Evolutionary conservation across 2,329 filamentous ascomycete genomes (phyloP).

Genomic region (Xylaria polymorpha): DNA sequence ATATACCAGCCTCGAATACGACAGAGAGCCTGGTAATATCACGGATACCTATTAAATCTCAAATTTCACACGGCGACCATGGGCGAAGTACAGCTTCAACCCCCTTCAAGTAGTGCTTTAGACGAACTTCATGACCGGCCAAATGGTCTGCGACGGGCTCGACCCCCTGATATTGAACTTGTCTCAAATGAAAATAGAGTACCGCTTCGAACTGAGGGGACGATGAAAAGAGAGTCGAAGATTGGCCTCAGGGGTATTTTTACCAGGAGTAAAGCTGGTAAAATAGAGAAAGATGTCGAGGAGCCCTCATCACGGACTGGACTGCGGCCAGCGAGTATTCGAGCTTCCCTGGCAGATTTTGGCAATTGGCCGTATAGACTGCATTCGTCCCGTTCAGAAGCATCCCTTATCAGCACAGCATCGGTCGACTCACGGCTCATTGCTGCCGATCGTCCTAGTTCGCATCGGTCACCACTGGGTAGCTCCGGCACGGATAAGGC

Average conservation of each 20-base stretch:
- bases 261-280: slow-evolving; percentile 56
- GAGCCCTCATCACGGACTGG: slow-evolving; percentile 48
- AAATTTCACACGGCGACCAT: slow-evolving; percentile 24
- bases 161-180: slow-evolving; percentile 54
- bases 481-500: slow-evolving; percentile 38
- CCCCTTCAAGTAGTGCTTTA: slow-evolving; percentile 45
- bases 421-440: slow-evolving; percentile 37
- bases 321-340: slow-evolving; percentile 54
- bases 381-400: slow-evolving; percentile 53
- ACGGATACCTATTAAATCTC: slow-evolving; percentile 14
- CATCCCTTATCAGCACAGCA: slow-evolving; percentile 46
- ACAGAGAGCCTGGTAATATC: background rate
- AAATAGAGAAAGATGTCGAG: slow-evolving; percentile 47
- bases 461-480: slow-evolving; percentile 30
- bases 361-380: slow-evolving; percentile 57
- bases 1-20: background rate
- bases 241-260: slow-evolving; percentile 65
- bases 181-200: slow-evolving; percentile 53
- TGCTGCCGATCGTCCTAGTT: slow-evolving; percentile 24
- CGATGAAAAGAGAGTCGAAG: slow-evolving; percentile 62
- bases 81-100: slow-evolving; percentile 24
- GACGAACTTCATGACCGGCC: slow-evolving; percentile 50
- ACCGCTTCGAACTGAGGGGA: slow-evolving; percentile 58
- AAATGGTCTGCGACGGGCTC: slow-evolving; percentile 51
- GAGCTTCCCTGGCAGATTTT: slow-evolving; percentile 60